A percentile compares a stretch with the other conserved stretches of the same genome.
phyloP scores from a whole-genome alignment of 768 basidiomycete genomes.

The Amanita phalloides region DNA sequence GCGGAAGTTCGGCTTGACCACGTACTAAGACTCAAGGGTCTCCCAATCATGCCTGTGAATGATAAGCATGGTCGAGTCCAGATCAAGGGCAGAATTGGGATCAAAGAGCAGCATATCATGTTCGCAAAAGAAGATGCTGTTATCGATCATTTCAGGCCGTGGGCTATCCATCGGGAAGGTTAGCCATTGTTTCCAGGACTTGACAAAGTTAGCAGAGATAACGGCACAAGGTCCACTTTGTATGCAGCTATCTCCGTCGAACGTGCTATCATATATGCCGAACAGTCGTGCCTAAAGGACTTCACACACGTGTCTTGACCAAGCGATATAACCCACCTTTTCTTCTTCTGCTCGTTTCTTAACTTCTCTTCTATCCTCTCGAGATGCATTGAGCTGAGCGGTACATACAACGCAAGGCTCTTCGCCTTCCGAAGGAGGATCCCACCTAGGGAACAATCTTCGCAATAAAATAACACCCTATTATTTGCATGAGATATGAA shows the following conservation, averaged over 20 bases:
- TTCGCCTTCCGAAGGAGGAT: conserved; percentile 35
- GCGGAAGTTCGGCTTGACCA: background rate
- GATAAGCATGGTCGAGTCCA: conserved; percentile 44
- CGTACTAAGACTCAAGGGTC: conserved; percentile 42
- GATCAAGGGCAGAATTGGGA: conserved; percentile 48
- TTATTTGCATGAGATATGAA: conserved; percentile 4
- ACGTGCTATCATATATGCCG: conserved; percentile 49
- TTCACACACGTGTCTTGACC: conserved; percentile 6
- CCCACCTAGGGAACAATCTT: conserved; percentile 56
- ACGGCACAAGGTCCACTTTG: conserved; percentile 46
- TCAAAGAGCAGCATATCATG: conserved; percentile 58
- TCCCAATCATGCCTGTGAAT: conserved; percentile 61
- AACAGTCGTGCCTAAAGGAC: conserved; percentile 47
- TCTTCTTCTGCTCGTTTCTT: conserved; percentile 68
- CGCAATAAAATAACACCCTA: conserved; percentile 51
- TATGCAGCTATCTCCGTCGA: conserved; percentile 31
- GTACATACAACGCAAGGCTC: conserved; percentile 60
- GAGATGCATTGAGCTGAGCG: conserved; percentile 38
- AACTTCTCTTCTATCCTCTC: conserved; percentile 49
- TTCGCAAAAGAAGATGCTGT: conserved; percentile 51
- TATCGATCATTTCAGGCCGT: conserved; percentile 58
- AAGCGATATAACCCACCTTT: conserved; percentile 38
- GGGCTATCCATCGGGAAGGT: conserved; percentile 38
- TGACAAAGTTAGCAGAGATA: conserved; percentile 51
- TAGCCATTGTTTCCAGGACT: conserved; percentile 63